Conservation (phyloP, 1,284 basidiomycete species). For the Pholiota adiposa region DNA sequence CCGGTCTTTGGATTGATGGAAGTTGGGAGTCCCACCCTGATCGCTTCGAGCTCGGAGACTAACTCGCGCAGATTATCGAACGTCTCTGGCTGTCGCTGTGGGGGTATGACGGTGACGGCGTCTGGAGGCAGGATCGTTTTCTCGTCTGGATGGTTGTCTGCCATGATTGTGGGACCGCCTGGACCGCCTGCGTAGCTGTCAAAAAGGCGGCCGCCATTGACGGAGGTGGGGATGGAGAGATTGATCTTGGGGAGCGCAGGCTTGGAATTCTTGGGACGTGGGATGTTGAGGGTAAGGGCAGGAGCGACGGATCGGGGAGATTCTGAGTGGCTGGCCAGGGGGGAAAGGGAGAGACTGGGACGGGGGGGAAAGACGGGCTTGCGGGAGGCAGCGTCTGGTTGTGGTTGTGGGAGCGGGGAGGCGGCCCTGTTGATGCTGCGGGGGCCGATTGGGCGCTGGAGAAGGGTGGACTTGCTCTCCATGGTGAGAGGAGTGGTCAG, state of each 20-base stretch:
- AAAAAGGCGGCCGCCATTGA: constrained; percentile 28
- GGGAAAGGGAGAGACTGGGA: constrained; percentile 42
- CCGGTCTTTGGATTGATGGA: constrained; percentile 36
- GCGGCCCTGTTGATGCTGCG: constrained; percentile 36
- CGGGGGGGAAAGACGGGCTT: constrained; percentile 24
- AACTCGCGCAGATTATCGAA: constrained; percentile 45
- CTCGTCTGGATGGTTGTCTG: constrained; percentile 48
- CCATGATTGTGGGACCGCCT: constrained; percentile 25
- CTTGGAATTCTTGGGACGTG: constrained; percentile 37
- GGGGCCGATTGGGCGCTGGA: constrained; percentile 33
- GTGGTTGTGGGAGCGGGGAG: constrained; percentile 33
- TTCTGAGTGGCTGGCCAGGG: constrained; percentile 21
- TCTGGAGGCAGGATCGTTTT: constrained; percentile 49
- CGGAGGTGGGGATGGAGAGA: constrained; percentile 26
- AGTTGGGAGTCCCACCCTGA: constrained; percentile 28
- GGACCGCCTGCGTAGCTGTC: constrained; percentile 43
- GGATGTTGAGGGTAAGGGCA: constrained; percentile 37
- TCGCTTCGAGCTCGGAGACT: constrained; percentile 37
- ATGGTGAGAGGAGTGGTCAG: constrained; percentile 14
- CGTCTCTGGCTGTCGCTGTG: constrained; percentile 36
- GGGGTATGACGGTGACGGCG: constrained; percentile 33
- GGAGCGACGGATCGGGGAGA: constrained; percentile 31
- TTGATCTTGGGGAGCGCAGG: constrained; percentile 30
- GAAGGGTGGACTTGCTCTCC: constrained; percentile 25
- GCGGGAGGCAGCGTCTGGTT: constrained; percentile 36